Evolutionary conservation across 305 asterid species (phyloP).

Genomic region (Fraxinus nigra): DNA sequence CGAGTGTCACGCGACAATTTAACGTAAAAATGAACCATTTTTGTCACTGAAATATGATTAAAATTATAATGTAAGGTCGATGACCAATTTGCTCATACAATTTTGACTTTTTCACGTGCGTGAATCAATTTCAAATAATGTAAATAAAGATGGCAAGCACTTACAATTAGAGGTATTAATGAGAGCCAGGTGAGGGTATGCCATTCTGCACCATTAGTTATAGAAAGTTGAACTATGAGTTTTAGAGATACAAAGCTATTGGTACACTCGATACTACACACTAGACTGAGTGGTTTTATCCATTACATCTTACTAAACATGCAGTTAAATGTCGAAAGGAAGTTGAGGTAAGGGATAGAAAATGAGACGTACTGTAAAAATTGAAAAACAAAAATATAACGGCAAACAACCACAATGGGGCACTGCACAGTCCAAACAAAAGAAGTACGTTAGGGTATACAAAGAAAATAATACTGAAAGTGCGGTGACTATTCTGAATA

Average conservation of each 20-base stretch:
- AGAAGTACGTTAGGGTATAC: background rate
- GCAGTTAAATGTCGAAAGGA: background rate
- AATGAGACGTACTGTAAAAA: constrained; percentile 41
- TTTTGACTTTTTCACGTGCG: background rate
- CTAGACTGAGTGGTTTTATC: background rate
- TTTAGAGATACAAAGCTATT: background rate
- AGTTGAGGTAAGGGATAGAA: background rate
- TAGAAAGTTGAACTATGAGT: background rate
- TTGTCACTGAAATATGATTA: background rate
- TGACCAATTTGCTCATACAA: background rate
- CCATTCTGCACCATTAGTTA: constrained; percentile 43
- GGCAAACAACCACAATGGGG: constrained; percentile 52
- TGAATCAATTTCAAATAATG: background rate
- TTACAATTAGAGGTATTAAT: constrained; percentile 50
- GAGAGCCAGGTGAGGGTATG: constrained; percentile 54
- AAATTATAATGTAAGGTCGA: background rate
- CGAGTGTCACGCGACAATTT: background rate
- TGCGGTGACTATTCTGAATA: background rate
- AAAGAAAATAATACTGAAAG: background rate
- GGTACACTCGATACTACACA: background rate
- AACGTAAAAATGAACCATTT: background rate
- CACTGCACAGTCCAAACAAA: constrained; percentile 36
- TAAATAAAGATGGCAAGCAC: constrained; percentile 2
- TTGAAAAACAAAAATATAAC: constrained; percentile 44
- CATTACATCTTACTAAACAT: background rate